These are phyloP conservation scores for Anethum foeniculum DNA, from an alignment of 140 eudicot genomes.

Conservation along the genomic window DNA sequence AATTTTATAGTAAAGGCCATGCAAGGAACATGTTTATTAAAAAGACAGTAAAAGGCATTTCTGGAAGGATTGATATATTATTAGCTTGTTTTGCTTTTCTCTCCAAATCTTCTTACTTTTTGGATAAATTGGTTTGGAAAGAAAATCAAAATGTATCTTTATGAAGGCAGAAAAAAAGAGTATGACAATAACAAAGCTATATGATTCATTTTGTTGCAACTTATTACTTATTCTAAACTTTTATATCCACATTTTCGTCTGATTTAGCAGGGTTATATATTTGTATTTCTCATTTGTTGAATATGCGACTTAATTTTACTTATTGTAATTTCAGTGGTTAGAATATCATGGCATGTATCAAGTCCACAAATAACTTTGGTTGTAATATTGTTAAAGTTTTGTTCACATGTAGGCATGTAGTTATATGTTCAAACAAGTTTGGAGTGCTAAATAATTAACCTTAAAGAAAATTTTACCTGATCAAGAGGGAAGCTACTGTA, in stretches of 20 bases:
- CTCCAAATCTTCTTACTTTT: neutral
- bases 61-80: neutral
- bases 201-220: neutral
- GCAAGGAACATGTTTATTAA: neutral
- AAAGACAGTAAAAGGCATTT: neutral
- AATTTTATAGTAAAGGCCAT: neutral
- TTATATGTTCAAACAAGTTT: neutral
- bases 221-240: neutral
- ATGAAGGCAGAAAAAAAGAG: neutral
- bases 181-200: neutral
- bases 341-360: neutral
- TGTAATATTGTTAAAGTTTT: neutral
- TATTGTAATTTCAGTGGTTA: neutral
- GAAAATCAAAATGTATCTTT: neutral
- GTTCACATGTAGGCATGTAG: neutral
- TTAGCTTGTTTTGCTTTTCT: neutral
- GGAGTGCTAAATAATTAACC: neutral
- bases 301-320: neutral
- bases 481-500: constrained; percentile 55
- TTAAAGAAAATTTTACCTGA: constrained; percentile 29
- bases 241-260: neutral
- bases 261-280: neutral
- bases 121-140: neutral
- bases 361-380: neutral
- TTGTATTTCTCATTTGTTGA: neutral